phyloP scores from a whole-genome alignment of 2,329 filamentous ascomycete species.

The Curvularia hawaiiensis region DNA sequence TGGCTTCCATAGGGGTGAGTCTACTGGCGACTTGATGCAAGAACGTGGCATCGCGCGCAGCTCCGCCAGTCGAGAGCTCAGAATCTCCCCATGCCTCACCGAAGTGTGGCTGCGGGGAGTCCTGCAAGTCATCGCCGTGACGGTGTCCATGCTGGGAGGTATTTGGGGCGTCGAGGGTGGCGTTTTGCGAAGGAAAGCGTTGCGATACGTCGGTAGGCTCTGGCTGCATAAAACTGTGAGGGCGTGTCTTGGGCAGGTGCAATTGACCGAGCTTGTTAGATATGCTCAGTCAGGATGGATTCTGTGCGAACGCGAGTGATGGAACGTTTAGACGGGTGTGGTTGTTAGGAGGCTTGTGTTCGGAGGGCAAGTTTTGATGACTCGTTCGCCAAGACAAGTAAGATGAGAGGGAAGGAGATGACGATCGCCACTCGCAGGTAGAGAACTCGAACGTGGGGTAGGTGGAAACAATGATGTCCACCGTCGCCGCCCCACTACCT shows the following conservation, averaged over 20 bases:
- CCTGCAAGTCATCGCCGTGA: constrained; percentile 53
- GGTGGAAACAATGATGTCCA: not conserved
- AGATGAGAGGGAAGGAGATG: constrained; percentile 13
- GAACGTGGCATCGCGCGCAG: constrained; percentile 30
- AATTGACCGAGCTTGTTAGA: constrained; percentile 61
- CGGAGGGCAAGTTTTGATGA: constrained; percentile 17
- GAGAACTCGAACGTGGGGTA: constrained; percentile 21
- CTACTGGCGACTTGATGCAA: constrained; percentile 17
- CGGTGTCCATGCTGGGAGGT: constrained; percentile 65
- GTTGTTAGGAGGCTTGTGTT: not conserved
- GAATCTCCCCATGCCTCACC: constrained; percentile 42
- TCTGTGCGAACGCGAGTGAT: constrained; percentile 25
- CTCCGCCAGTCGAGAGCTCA: constrained; percentile 23
- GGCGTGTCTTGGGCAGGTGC: constrained; percentile 35
- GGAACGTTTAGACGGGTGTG: constrained; percentile 21
- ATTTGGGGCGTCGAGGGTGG: constrained; percentile 43
- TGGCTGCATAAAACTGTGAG: constrained; percentile 68
- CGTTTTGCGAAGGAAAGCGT: constrained; percentile 50
- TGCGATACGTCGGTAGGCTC: constrained; percentile 59
- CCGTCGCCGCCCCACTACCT: constrained; percentile 7
- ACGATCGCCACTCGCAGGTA: constrained; percentile 20
- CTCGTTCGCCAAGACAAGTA: constrained; percentile 19
- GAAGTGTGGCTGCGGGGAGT: constrained; percentile 47
- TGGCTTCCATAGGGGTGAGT: constrained; percentile 21
- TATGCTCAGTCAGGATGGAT: constrained; percentile 43